These are phyloP conservation scores for Choanephora cucurbitarum DNA, from an alignment of 371 early-diverging fungal species.

Conservation along the genomic window DNA sequence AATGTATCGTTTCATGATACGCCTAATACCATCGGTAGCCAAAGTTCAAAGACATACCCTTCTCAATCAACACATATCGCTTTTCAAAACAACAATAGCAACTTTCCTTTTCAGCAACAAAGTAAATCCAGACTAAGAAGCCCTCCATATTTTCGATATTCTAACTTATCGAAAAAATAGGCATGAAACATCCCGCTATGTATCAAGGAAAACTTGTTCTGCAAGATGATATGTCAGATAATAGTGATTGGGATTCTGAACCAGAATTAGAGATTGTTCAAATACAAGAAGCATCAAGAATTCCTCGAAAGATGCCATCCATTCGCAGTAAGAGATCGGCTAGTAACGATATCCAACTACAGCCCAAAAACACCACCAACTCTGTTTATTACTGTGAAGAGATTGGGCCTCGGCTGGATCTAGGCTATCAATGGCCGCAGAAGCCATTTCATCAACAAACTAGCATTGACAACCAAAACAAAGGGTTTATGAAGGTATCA, in stretches of 20 bases:
- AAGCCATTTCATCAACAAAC: neutral
- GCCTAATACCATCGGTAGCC: too few relatives aligned
- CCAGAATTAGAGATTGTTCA: constrained; percentile 31
- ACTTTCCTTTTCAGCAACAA: too few relatives aligned
- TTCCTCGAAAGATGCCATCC: constrained; percentile 15
- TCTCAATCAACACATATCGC: too few relatives aligned
- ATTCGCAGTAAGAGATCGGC: constrained; percentile 4
- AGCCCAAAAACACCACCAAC: neutral
- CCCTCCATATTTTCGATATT: too few relatives aligned
- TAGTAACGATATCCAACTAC: neutral
- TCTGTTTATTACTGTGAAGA: constrained; percentile 31
- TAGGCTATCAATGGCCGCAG: constrained; percentile 42
- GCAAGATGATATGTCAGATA: neutral
- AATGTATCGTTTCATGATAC: too few relatives aligned
- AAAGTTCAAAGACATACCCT: too few relatives aligned
- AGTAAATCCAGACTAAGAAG: too few relatives aligned
- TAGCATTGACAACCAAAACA: neutral
- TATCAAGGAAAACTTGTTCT: neutral
- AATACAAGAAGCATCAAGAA: constrained; percentile 21
- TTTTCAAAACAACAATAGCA: too few relatives aligned
- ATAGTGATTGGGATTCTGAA: constrained; percentile 40
- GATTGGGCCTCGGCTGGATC: constrained; percentile 32
- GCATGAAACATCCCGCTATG: too few relatives aligned
- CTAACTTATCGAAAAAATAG: too few relatives aligned
- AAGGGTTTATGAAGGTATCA: constrained; percentile 9